Percentiles rank a stretch among this genome's conserved stretches.
phyloP scores from a whole-genome alignment of 2,329 filamentous ascomycete species.

The Microcera coccophila region DNA sequence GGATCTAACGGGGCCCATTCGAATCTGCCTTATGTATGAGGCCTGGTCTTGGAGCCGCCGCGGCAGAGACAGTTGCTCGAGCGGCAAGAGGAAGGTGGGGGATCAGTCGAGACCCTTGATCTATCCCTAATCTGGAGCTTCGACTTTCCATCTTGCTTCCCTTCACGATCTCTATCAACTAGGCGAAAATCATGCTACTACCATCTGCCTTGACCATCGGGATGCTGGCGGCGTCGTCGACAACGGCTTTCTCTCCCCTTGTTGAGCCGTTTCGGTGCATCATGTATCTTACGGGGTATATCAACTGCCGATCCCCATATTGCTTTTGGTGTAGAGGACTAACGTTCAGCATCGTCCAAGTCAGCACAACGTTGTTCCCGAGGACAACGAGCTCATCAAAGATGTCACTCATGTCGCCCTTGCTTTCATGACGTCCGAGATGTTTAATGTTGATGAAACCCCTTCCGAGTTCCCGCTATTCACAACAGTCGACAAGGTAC shows the following conservation, averaged over 20 bases:
- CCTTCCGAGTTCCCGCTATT: conserved; percentile 49
- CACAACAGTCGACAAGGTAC: conserved; percentile 45
- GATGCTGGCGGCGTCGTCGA: background rate
- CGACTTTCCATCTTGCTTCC: too few species aligned
- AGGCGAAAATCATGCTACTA: too few species aligned
- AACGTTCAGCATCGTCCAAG: conserved; percentile 15
- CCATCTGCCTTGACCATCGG: too few species aligned
- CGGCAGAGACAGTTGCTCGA: too few species aligned
- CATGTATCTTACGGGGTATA: conserved; percentile 7
- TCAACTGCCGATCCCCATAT: background rate
- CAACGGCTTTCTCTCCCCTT: background rate
- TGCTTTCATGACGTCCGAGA: conserved; percentile 53
- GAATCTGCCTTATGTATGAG: too few species aligned
- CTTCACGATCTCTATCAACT: too few species aligned
- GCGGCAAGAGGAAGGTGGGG: too few species aligned
- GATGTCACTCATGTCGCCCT: conserved; percentile 55
- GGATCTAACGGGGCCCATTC: too few species aligned
- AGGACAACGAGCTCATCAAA: conserved; percentile 32
- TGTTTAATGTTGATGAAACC: conserved; percentile 45
- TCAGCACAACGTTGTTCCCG: conserved; percentile 45
- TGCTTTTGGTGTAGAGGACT: conserved; percentile 39
- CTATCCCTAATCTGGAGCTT: too few species aligned
- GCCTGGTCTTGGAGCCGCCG: too few species aligned
- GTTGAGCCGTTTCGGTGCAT: conserved; percentile 6
- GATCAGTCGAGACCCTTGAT: too few species aligned